Evolutionary conservation across 257 asterid species (phyloP).

Genomic region (Fraxinus pennsylvanica): DNA sequence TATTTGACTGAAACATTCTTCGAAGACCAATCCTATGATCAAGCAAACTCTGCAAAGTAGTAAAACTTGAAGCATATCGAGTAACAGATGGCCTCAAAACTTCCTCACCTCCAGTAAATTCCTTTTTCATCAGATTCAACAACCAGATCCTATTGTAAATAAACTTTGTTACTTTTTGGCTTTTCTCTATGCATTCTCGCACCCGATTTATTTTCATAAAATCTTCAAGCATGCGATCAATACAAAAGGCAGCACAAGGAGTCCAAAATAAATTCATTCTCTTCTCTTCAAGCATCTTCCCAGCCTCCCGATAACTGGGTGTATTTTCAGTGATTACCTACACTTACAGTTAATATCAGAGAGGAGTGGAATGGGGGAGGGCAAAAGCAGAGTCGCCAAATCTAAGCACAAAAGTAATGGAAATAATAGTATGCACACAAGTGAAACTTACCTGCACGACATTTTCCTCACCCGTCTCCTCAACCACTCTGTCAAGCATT

Average conservation of each 20-base stretch:
- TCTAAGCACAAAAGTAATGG: conserved; percentile 3
- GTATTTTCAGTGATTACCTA: conserved; percentile 82
- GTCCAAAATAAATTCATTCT: conserved; percentile 78
- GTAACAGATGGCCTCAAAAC: conserved; percentile 69
- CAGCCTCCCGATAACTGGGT: conserved; percentile 83
- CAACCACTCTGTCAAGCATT: conserved; percentile 83
- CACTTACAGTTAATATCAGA: conserved; percentile 27
- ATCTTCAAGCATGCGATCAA: conserved; percentile 71
- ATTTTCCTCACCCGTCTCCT: conserved; percentile 90
- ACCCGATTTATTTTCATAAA: conserved; percentile 68
- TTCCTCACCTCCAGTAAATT: conserved; percentile 80
- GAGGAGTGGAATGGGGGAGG: not conserved
- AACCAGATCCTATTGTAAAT: conserved; percentile 75
- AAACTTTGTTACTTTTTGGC: conserved; percentile 73
- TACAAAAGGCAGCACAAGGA: conserved; percentile 82
- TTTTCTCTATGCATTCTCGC: conserved; percentile 72
- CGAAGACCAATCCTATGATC: conserved; percentile 73
- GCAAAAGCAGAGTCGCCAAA: conserved; percentile 23
- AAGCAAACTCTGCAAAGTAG: conserved; percentile 70
- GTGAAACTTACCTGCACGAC: conserved; percentile 70
- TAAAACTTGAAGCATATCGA: conserved; percentile 63
- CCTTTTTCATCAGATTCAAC: conserved; percentile 75
- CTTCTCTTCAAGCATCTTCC: conserved; percentile 90
- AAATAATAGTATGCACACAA: not conserved
- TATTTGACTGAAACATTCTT: conserved; percentile 76